A percentile compares a stretch with the other conserved stretches of the same genome.
These are phyloP conservation scores for Leucocoprinus leucothites DNA, from an alignment of 768 basidiomycete genomes.

Conservation along the genomic window DNA sequence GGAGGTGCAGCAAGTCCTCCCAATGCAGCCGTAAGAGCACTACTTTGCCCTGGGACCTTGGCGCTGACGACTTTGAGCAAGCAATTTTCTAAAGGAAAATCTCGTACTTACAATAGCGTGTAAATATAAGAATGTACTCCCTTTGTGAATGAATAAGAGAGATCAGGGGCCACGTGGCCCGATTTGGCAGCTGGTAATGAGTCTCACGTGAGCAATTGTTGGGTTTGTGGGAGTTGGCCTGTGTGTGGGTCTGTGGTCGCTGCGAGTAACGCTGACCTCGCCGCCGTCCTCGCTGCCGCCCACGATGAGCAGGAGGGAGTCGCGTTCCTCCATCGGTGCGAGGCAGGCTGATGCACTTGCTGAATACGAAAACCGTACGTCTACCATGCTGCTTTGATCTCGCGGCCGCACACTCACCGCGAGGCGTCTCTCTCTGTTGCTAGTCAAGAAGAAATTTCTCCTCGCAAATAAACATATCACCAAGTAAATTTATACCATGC, in stretches of 20 bases:
- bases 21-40: slow-evolving; percentile 58
- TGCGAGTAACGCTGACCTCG: slow-evolving; percentile 10
- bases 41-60: neutral
- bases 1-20: slow-evolving; percentile 70
- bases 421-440: slow-evolving; percentile 25
- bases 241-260: neutral
- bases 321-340: slow-evolving; percentile 58
- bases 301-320: slow-evolving; percentile 57
- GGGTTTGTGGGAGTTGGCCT: slow-evolving; percentile 11
- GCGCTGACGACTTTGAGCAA: neutral
- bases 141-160: neutral
- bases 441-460: slow-evolving; percentile 91
- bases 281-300: slow-evolving; percentile 12
- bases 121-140: neutral
- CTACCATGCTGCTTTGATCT: slow-evolving; percentile 13
- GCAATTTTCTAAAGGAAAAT: slow-evolving; percentile 1
- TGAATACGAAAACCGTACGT: slow-evolving; percentile 84
- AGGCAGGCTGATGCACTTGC: slow-evolving; percentile 78
- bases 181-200: slow-evolving; percentile 11
- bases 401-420: slow-evolving; percentile 24
- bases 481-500: slow-evolving; percentile 48
- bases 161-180: slow-evolving; percentile 2
- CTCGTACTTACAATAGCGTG: neutral
- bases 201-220: slow-evolving; percentile 25
- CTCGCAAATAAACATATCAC: slow-evolving; percentile 91